A percentile compares a stretch with the other conserved stretches of the same genome.
These are phyloP conservation scores for Scenedesmus sp. DNA, from an alignment of 163 green algal genomes.

Conservation along the genomic window DNA sequence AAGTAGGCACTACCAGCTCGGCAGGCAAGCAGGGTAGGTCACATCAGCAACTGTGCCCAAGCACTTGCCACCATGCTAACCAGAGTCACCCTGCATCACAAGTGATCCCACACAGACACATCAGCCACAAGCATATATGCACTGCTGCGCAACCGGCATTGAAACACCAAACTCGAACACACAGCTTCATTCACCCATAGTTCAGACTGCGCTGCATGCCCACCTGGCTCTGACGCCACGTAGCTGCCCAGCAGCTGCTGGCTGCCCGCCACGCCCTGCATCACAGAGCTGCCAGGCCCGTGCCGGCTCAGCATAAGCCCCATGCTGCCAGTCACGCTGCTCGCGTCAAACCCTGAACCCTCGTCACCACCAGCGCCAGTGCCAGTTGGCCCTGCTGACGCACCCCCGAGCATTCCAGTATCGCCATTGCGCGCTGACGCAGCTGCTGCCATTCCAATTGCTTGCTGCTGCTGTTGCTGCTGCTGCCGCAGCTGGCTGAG, in stretches of 20 bases:
- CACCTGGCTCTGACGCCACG: slow-evolving; percentile 38
- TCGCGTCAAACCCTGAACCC: background rate
- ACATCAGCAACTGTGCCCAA: too few relatives aligned
- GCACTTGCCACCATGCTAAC: too few relatives aligned
- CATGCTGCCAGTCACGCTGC: slow-evolving; percentile 1
- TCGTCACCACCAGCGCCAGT: background rate
- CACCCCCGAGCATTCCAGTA: slow-evolving; percentile 2
- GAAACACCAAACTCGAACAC: background rate
- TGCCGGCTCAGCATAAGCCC: background rate
- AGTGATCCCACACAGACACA: too few relatives aligned
- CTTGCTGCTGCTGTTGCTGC: slow-evolving; percentile 35
- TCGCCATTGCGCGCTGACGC: background rate
- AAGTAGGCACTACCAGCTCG: too few relatives aligned
- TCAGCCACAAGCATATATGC: too few relatives aligned
- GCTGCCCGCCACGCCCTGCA: background rate
- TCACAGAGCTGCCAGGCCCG: background rate
- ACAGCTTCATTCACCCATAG: too few relatives aligned
- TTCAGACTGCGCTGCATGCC: background rate
- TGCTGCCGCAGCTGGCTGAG: slow-evolving; percentile 28
- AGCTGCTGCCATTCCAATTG: slow-evolving; percentile 11
- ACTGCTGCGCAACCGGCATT: too few relatives aligned
- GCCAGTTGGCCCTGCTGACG: background rate
- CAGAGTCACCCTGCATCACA: too few relatives aligned
- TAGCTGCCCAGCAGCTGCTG: slow-evolving; percentile 36
- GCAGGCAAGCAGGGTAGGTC: too few relatives aligned